These are phyloP conservation scores for Apiotrichum mycotoxinovorans DNA, from an alignment of 1,284 basidiomycete genomes.

Conservation along the genomic window DNA sequence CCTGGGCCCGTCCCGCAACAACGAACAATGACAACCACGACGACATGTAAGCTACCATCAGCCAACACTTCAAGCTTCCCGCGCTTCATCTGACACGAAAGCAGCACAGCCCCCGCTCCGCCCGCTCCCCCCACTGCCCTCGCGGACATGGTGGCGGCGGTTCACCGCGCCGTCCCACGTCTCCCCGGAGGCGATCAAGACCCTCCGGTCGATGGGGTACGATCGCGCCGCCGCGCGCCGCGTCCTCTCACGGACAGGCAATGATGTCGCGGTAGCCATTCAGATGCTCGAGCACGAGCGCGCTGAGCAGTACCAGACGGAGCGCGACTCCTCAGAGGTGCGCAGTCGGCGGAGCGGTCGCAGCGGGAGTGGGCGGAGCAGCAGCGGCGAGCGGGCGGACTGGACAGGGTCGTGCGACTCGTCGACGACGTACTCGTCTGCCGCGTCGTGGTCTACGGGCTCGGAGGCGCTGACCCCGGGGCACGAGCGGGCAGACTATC, in stretches of 20 bases:
- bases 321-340: too few species aligned
- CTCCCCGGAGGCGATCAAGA: not conserved
- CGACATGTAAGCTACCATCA: too few species aligned
- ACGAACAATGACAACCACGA: too few species aligned
- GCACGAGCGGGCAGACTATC: not conserved
- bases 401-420: not conserved
- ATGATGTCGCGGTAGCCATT: not conserved
- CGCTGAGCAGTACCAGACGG: too few species aligned
- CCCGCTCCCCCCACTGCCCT: not conserved
- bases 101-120: not conserved
- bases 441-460: not conserved
- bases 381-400: not conserved
- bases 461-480: not conserved
- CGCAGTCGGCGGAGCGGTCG: too few species aligned
- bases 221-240: not conserved
- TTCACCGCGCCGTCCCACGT: conserved; percentile 1
- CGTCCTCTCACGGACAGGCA: not conserved
- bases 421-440: not conserved
- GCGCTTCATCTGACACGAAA: too few species aligned
- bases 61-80: too few species aligned
- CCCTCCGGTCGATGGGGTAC: not conserved
- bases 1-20: too few species aligned
- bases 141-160: conserved; percentile 1
- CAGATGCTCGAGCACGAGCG: not conserved
- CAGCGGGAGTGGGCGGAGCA: too few species aligned